These are phyloP conservation scores for Clonostachys byssicola DNA, from an alignment of 2,329 filamentous ascomycete species.

Conservation along the genomic window DNA sequence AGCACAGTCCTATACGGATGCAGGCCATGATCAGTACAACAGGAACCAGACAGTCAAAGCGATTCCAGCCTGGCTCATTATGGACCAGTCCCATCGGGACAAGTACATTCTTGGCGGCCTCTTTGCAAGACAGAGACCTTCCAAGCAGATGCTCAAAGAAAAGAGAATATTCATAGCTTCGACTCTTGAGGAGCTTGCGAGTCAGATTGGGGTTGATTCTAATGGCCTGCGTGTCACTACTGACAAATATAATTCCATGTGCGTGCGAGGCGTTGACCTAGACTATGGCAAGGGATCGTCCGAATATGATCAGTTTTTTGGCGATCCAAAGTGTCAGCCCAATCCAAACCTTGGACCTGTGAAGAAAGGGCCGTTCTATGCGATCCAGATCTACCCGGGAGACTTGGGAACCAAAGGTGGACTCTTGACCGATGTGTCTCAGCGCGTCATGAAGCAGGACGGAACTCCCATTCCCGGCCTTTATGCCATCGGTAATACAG, in stretches of 20 bases:
- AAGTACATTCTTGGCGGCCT: constrained; percentile 16
- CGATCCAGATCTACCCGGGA: constrained; percentile 24
- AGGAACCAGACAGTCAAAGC: constrained; percentile 8
- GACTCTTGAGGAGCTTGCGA: constrained; percentile 16
- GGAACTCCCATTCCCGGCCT: constrained; percentile 11
- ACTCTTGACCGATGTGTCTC: constrained; percentile 23
- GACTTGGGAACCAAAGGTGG: constrained; percentile 31
- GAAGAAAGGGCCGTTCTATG: constrained; percentile 9
- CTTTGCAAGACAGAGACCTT: constrained; percentile 7
- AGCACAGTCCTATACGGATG: constrained; percentile 19
- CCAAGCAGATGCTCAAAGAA: constrained; percentile 3
- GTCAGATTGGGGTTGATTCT: constrained; percentile 12
- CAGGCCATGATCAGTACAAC: constrained; percentile 14
- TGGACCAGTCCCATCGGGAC: constrained; percentile 21
- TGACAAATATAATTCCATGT: constrained; percentile 19
- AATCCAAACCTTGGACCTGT: constrained; percentile 20
- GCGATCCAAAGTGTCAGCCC: constrained; percentile 17
- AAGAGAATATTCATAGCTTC: constrained; percentile 1
- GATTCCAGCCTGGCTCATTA: constrained; percentile 21
- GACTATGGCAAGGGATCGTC: constrained; percentile 24
- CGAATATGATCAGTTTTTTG: constrained; percentile 22
- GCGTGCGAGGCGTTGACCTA: constrained; percentile 16
- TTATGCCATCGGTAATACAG: constrained; percentile 25
- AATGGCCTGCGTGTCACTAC: constrained; percentile 14
- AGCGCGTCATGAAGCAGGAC: constrained; percentile 13